Evolutionary conservation across 2,329 filamentous ascomycete species (phyloP), one percentile per base, ranked within the genome.

Genomic region (Aspergillus nomiae): DNA sequence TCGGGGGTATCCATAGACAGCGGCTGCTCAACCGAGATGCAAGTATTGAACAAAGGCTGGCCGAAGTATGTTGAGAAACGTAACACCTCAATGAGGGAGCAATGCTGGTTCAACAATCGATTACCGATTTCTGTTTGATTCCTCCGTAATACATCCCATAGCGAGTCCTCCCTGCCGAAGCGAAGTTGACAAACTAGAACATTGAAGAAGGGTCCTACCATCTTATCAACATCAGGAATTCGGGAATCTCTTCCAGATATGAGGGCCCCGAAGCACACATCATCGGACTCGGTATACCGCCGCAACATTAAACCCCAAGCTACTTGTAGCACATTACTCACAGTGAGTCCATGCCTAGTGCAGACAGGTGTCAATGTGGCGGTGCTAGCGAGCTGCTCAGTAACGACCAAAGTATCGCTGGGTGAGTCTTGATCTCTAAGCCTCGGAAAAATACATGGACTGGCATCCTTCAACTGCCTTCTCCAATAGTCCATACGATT

Each of bases 221-320:
- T 54, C 10, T 55, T 21, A 19, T 54, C 34, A 5, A 54, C 43
- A 4, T 45, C 36, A 3, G 46, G 28, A 24, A 62, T 32, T 3
- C 28, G 56, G 1, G 9, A 30, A 30, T 65, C 62, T 36, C 64
- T 56, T 4, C 62, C 62, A 5, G 62, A 58, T 4, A 60, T 45
- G n/a, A 65, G 46, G 14, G 58, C 55, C 4, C 64, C 59, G 24
- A 67, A 66, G 45, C 61, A 64, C 8, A 64, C 56, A 12, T 59
- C 34, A 16, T 45, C 43, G 2, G 57, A 53, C 14, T 48, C 55
- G 19, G 51, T 67, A 14, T 60, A 62, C 21, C 53, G 38, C 4
- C 16, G 24, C 30, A 65, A 55, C 2, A 38, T 56, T 19, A 64
- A 14, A 14, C 58, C 61, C 61, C 63, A 65, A 19, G 63, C 61